Evolutionary conservation across 768 basidiomycete species (phyloP).

Genomic region (Suillus discolor): DNA sequence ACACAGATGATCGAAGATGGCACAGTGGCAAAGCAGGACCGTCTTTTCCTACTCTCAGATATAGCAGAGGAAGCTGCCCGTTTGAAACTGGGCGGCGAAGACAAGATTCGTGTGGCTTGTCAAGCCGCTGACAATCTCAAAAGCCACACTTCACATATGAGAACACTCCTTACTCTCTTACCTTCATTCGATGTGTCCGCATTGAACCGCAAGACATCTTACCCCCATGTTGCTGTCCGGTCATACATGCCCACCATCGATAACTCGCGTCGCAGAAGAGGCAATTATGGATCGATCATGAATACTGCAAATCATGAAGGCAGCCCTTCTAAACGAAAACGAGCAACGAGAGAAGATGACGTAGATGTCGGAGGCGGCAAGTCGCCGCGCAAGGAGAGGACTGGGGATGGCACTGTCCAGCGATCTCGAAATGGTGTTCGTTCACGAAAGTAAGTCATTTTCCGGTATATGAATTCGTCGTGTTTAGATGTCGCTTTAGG

Average conservation of each 20-base stretch:
- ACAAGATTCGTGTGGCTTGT: constrained; percentile 95
- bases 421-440: constrained; percentile 56
- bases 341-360: constrained; percentile 65
- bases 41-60: constrained; percentile 85
- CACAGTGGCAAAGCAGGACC: constrained; percentile 60
- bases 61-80: constrained; percentile 92
- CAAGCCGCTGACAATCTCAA: constrained; percentile 89
- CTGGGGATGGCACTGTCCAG: constrained; percentile 42
- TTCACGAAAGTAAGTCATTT: constrained; percentile 57
- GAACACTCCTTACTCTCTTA: constrained; percentile 59
- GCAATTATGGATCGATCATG: constrained; percentile 56
- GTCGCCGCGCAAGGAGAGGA: constrained; percentile 67
- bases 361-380: constrained; percentile 48
- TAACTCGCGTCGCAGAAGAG: constrained; percentile 63
- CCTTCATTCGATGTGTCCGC: constrained; percentile 62
- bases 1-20: constrained; percentile 75
- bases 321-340: constrained; percentile 68
- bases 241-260: constrained; percentile 73
- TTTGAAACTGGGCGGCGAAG: constrained; percentile 93
- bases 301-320: constrained; percentile 51
- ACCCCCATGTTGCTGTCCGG: constrained; percentile 74
- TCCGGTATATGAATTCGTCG: neutral
- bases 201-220: constrained; percentile 65
- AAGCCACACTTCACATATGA: constrained; percentile 61
- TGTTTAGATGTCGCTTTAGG: constrained; percentile 36